Percentiles rank a stretch among this genome's conserved stretches.
phyloP scores from a whole-genome alignment of 148 eudicot species.

The Cornus florida region DNA sequence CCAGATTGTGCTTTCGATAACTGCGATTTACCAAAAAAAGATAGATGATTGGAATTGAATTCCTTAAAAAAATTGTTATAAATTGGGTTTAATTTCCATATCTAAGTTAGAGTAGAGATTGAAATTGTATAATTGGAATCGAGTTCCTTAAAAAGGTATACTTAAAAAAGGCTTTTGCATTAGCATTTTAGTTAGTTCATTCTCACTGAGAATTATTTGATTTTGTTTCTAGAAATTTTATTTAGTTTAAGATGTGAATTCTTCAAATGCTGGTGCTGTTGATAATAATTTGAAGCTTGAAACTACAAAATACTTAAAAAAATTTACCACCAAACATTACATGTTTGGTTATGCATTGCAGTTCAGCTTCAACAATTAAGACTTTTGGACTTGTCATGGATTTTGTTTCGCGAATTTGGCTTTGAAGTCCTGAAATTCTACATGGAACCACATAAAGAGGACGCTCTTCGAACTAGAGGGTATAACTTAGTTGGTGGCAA shows the following conservation, averaged over 20 bases:
- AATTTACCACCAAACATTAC: not conserved
- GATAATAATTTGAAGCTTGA: slow-evolving; percentile 6
- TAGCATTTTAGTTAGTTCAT: slow-evolving; percentile 5
- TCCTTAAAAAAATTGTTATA: not conserved
- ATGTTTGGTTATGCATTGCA: not conserved
- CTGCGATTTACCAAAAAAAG: too few relatives aligned
- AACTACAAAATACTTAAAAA: not conserved
- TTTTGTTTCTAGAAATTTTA: not conserved
- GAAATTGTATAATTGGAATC: too few relatives aligned
- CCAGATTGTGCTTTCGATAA: too few relatives aligned
- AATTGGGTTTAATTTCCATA: not conserved
- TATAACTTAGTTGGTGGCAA: too few relatives aligned
- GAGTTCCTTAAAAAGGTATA: not conserved
- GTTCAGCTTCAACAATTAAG: not conserved
- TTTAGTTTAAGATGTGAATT: not conserved
- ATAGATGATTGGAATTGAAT: not conserved
- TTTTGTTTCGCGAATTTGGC: slow-evolving; percentile 16
- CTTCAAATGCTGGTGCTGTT: too few relatives aligned
- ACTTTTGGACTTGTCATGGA: slow-evolving; percentile 6
- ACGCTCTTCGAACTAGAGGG: too few relatives aligned
- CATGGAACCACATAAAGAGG: slow-evolving; percentile 78
- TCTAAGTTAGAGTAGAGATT: not conserved
- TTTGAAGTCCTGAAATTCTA: slow-evolving; percentile 19
- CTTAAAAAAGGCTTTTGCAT: slow-evolving; percentile 1
- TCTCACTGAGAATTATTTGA: slow-evolving; percentile 5